Conservation (phyloP, 2,329 filamentous ascomycete genomes). For the Fusarium graminum region DNA sequence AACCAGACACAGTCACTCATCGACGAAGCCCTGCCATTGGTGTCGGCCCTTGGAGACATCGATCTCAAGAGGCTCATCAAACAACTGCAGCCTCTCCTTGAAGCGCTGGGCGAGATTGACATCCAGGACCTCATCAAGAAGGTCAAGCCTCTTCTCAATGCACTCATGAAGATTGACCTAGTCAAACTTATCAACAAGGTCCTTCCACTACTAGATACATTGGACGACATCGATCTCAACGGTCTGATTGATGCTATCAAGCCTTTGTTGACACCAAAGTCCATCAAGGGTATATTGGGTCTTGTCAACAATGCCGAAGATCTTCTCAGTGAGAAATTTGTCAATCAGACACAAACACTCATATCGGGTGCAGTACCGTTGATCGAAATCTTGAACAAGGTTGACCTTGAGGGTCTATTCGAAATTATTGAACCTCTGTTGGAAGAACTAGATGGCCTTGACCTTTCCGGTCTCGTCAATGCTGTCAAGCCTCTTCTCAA, state of each 20-base stretch:
- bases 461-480: conserved; percentile 53
- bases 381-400: conserved; percentile 51
- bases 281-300: conserved; percentile 54
- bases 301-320: conserved; percentile 55
- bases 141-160: conserved; percentile 50
- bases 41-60: conserved; percentile 53
- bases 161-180: conserved; percentile 51
- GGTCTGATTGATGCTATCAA: conserved; percentile 52
- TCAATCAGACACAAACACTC: conserved; percentile 58
- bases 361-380: conserved; percentile 56
- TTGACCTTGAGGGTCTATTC: conserved; percentile 57
- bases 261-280: conserved; percentile 54
- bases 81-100: conserved; percentile 51
- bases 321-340: conserved; percentile 56
- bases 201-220: conserved; percentile 50
- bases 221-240: conserved; percentile 53
- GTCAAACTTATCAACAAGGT: conserved; percentile 49
- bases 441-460: conserved; percentile 52
- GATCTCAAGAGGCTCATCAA: conserved; percentile 53
- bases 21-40: conserved; percentile 54
- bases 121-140: conserved; percentile 51
- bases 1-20: conserved; percentile 52
- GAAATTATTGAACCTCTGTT: conserved; percentile 55
- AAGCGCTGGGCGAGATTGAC: conserved; percentile 53
- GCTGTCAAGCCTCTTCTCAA: conserved; percentile 54